A percentile compares a stretch with the other conserved stretches of the same genome.
phyloP scores from a whole-genome alignment of 371 early-diverging fungal species.

The Apophysomyces variabilis region DNA sequence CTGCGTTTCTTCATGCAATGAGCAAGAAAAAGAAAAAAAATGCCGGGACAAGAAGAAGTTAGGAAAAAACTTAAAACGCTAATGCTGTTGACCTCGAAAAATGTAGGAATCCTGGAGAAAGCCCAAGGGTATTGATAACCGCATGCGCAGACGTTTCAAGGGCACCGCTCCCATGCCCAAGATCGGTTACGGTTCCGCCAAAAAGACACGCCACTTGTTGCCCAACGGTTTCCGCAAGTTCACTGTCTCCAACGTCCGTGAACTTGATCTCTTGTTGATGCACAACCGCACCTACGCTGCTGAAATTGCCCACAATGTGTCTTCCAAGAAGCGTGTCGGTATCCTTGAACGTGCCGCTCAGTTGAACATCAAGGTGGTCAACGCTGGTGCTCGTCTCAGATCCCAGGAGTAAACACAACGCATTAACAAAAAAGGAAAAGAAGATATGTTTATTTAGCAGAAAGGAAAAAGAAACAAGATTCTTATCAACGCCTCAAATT shows the following conservation, averaged over 20 bases:
- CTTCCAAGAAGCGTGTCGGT: conserved; percentile 96
- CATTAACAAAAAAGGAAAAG: background rate
- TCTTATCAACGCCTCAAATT: conserved; percentile 8
- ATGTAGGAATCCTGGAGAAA: conserved; percentile 98
- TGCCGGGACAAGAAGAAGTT: no score
- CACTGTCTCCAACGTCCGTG: conserved; percentile 92
- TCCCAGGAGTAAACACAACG: conserved; percentile 74
- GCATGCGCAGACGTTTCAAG: conserved; percentile 98
- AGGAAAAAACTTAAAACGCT: no score
- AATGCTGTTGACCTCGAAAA: background rate
- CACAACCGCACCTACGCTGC: conserved; percentile 99
- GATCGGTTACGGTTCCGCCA: conserved; percentile 99
- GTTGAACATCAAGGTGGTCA: conserved; percentile 97
- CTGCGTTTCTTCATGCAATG: no score
- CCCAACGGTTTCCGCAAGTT: conserved; percentile 99
- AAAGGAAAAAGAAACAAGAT: conserved; percentile 13
- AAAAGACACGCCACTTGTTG: conserved; percentile 94
- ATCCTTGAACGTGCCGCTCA: conserved; percentile 98
- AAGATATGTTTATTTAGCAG: conserved; percentile 8
- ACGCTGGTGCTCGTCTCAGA: conserved; percentile 96
- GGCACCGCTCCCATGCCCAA: conserved; percentile 99
- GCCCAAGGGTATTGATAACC: conserved; percentile 99
- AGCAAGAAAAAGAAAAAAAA: no score
- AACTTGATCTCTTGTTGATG: conserved; percentile 97
- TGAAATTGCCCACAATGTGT: conserved; percentile 98